Conservation (phyloP, 108 stramenopile genomes). For the Cyclotella atomus region DNA sequence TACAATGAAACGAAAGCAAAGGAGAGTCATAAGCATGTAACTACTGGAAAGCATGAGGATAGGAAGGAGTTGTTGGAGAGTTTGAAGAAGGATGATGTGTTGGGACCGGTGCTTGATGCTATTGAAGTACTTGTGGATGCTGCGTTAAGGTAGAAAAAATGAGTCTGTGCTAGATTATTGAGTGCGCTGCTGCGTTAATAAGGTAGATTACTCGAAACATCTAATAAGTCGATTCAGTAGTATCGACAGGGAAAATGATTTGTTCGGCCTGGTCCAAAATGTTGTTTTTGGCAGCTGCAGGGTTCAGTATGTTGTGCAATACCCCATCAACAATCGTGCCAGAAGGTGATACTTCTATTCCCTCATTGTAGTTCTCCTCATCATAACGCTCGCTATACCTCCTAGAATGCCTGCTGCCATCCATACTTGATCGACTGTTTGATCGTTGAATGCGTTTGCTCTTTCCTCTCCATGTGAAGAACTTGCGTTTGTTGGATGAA, state of each 20-base stretch:
- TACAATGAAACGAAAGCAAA: not conserved
- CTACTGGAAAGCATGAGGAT: slow-evolving; percentile 5
- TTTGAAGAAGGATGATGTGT: slow-evolving; percentile 5
- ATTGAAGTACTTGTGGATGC: slow-evolving; percentile 15
- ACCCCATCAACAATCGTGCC: not conserved
- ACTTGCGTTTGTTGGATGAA: not conserved
- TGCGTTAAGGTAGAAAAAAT: not conserved
- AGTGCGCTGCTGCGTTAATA: too few species aligned
- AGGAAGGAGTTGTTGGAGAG: not conserved
- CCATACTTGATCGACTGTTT: not conserved
- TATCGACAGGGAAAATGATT: slow-evolving; percentile 8
- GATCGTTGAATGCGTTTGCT: not conserved
- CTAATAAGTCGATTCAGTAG: too few species aligned
- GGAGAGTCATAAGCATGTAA: not conserved
- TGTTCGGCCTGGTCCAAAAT: slow-evolving; percentile 1
- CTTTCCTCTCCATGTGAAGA: slow-evolving; percentile 19
- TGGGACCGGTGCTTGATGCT: slow-evolving; percentile 14
- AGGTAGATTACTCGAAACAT: too few species aligned
- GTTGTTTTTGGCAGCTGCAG: not conserved
- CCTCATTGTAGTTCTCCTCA: too few species aligned
- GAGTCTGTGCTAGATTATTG: too few species aligned
- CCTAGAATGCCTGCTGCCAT: not conserved
- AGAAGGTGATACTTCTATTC: not conserved
- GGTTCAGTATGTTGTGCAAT: not conserved
- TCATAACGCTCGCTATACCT: too few species aligned